Percentiles rank a stretch among this genome's conserved stretches.
These are phyloP conservation scores for Agrocybe pediades DNA, from an alignment of 768 basidiomycete genomes.

Conservation along the genomic window DNA sequence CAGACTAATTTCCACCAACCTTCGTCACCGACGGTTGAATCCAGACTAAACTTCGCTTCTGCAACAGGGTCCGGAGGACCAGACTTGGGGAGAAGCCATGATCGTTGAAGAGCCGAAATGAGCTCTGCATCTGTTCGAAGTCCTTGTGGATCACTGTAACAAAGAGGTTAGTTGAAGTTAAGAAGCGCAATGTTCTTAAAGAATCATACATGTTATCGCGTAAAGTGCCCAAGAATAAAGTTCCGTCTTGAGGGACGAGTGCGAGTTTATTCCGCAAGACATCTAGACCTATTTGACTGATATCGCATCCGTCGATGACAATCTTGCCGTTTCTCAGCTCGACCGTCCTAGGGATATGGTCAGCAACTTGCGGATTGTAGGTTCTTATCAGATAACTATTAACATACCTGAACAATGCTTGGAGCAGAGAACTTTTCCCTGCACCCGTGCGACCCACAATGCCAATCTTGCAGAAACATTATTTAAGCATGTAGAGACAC, in stretches of 20 bases:
- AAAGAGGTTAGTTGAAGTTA: too few relatives aligned
- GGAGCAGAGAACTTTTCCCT: constrained; percentile 57
- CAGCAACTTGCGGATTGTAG: background rate
- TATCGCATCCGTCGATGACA: constrained; percentile 57
- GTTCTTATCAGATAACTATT: background rate
- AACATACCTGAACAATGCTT: constrained; percentile 54
- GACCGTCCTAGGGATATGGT: constrained; percentile 45
- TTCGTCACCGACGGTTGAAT: constrained; percentile 63
- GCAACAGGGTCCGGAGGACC: constrained; percentile 45
- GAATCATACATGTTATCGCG: constrained; percentile 44
- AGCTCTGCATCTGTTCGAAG: constrained; percentile 60
- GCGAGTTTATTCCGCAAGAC: constrained; percentile 55
- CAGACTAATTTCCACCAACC: constrained; percentile 21
- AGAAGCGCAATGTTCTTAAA: too few relatives aligned
- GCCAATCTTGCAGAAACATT: constrained; percentile 33
- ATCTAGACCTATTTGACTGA: constrained; percentile 53
- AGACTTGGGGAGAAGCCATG: constrained; percentile 58
- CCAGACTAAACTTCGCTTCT: constrained; percentile 68
- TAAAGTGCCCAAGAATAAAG: constrained; percentile 47
- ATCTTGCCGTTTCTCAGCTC: constrained; percentile 61
- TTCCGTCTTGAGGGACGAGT: constrained; percentile 68
- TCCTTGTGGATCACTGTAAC: constrained; percentile 53
- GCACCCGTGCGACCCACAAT: constrained; percentile 52
- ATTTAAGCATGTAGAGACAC: background rate
- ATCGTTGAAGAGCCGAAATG: constrained; percentile 60